Conservation (phyloP, 1,284 basidiomycete species). For the Cystobasidium sp. region DNA sequence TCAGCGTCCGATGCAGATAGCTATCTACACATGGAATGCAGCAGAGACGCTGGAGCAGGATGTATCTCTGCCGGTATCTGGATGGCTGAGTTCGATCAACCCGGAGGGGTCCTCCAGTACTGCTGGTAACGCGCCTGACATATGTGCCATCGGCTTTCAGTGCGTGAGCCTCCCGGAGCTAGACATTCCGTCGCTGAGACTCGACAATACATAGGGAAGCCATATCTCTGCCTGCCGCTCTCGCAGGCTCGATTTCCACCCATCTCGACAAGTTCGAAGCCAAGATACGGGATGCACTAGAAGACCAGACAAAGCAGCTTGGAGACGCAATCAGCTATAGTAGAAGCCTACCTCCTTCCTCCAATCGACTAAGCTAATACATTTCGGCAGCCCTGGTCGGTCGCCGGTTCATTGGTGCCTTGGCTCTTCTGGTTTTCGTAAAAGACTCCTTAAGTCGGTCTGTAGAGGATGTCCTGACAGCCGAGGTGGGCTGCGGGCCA, state of each 20-base stretch:
- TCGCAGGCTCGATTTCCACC: constrained; percentile 54
- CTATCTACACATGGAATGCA: constrained; percentile 40
- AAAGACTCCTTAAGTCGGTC: constrained; percentile 68
- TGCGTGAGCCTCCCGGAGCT: constrained; percentile 64
- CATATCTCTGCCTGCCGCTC: constrained; percentile 55
- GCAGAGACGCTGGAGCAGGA: constrained; percentile 9
- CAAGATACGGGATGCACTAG: constrained; percentile 42
- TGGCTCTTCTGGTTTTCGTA: constrained; percentile 79
- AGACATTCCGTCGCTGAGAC: constrained; percentile 68
- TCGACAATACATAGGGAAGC: constrained; percentile 62
- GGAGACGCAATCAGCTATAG: not conserved
- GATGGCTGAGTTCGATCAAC: constrained; percentile 26
- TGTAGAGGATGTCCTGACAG: constrained; percentile 70
- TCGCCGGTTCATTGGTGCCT: constrained; percentile 75
- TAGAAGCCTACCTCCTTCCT: not conserved
- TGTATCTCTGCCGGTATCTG: constrained; percentile 5
- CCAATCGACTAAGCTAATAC: not conserved
- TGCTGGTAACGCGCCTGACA: constrained; percentile 64
- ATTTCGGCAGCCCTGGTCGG: constrained; percentile 64
- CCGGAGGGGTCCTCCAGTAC: not conserved
- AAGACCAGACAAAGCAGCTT: constrained; percentile 15
- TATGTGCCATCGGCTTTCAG: constrained; percentile 86
- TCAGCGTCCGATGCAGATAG: constrained; percentile 4
- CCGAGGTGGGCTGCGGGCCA: constrained; percentile 76
- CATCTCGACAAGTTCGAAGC: constrained; percentile 45